Conservation (phyloP, 139 green algal genomes). For the Chara braunii region DNA sequence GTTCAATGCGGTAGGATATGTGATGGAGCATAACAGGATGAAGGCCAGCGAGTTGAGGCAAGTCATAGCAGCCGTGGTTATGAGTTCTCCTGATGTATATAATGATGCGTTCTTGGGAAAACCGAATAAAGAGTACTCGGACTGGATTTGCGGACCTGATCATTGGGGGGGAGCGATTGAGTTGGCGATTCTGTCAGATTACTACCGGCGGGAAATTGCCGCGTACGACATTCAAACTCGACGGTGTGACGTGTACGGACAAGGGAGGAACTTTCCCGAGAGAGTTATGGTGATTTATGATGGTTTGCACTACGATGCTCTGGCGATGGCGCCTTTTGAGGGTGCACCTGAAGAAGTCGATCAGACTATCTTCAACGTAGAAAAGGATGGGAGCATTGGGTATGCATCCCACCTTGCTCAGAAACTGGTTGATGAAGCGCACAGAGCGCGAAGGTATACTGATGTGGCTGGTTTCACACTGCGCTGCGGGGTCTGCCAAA, state of each 20-base stretch:
- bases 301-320: constrained; percentile 72
- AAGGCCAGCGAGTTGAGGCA: constrained; percentile 47
- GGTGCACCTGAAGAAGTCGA: constrained; percentile 75
- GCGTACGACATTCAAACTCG: constrained; percentile 69
- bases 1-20: constrained; percentile 74
- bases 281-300: constrained; percentile 56
- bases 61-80: constrained; percentile 63
- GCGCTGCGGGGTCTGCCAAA: constrained; percentile 21
- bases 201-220: constrained; percentile 64
- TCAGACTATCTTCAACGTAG: constrained; percentile 51
- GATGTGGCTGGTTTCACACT: constrained; percentile 20
- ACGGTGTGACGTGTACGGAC: constrained; percentile 31
- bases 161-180: constrained; percentile 92
- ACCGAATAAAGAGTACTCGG: constrained; percentile 32
- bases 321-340: constrained; percentile 49
- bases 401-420: neutral
- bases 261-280: constrained; percentile 51
- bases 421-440: neutral
- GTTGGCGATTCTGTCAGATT: constrained; percentile 72
- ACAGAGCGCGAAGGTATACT: constrained; percentile 21
- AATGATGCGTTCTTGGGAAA: constrained; percentile 66
- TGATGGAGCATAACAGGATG: constrained; percentile 54
- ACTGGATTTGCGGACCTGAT: constrained; percentile 72
- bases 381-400: neutral
- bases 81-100: constrained; percentile 56